Conservation (phyloP, 371 early-diverging fungal species). For the Mucor indicus region DNA sequence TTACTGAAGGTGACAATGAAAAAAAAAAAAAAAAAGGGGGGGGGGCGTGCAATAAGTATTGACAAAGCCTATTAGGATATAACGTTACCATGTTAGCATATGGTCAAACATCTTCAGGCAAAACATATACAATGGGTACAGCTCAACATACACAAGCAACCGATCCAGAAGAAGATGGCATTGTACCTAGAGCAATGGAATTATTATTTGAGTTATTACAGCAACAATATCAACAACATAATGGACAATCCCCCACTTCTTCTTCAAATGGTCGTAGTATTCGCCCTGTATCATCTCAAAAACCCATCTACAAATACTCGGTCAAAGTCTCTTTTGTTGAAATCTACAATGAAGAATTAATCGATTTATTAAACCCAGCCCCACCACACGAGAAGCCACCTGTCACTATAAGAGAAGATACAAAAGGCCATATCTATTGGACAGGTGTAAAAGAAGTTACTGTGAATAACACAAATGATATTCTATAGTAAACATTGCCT, state of each 20-base stretch:
- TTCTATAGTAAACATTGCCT: constrained; percentile 60
- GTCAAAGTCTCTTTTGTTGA: constrained; percentile 82
- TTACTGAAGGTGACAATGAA: constrained; percentile 33
- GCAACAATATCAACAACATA: constrained; percentile 21
- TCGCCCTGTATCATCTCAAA: constrained; percentile 6
- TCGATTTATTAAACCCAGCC: constrained; percentile 71
- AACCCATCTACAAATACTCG: constrained; percentile 25
- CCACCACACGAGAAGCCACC: constrained; percentile 59
- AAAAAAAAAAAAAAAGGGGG: background rate
- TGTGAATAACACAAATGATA: constrained; percentile 74
- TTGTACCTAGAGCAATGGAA: constrained; percentile 88
- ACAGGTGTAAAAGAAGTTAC: constrained; percentile 82
- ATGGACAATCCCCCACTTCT: constrained; percentile 20
- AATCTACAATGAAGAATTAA: constrained; percentile 96
- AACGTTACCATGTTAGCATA: constrained; percentile 98
- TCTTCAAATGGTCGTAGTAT: constrained; percentile 8
- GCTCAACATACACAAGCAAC: constrained; percentile 64
- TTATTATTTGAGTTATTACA: constrained; percentile 67
- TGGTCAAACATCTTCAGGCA: constrained; percentile 94
- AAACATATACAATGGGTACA: constrained; percentile 99
- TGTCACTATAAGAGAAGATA: constrained; percentile 88
- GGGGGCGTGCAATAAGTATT: no score
- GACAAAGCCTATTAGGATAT: constrained; percentile 58
- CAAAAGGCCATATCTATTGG: constrained; percentile 88
- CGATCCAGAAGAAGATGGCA: constrained; percentile 66